A percentile compares a stretch with the other conserved stretches of the same genome.
Conservation (phyloP, 2,329 filamentous ascomycete genomes). For the Hortaea sp. region DNA sequence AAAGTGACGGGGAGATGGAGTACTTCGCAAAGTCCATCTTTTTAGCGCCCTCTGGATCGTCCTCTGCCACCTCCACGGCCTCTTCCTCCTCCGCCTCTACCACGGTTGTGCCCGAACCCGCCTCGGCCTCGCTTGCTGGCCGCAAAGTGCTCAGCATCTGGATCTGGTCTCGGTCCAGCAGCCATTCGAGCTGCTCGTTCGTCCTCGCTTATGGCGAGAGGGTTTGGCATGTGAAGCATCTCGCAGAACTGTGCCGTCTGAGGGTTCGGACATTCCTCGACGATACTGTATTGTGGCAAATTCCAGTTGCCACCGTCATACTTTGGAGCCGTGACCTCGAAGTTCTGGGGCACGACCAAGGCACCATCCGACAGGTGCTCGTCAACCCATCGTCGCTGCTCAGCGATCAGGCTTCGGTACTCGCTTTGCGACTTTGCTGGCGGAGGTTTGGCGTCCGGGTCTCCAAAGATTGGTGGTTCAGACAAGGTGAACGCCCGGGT, state of each 20-base stretch:
- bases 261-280: constrained; percentile 69
- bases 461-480: constrained; percentile 50
- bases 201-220: constrained; percentile 62
- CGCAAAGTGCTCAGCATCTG: constrained; percentile 12
- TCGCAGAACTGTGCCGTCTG: constrained; percentile 78
- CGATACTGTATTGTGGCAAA: constrained; percentile 17
- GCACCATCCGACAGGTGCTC: constrained; percentile 48
- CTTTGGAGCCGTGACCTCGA: constrained; percentile 62
- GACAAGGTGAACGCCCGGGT: constrained; percentile 66
- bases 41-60: constrained; percentile 1
- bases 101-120: constrained; percentile 12
- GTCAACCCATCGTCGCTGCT: constrained; percentile 69
- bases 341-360: constrained; percentile 67
- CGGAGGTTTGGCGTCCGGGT: constrained; percentile 44
- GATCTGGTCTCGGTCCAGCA: constrained; percentile 45
- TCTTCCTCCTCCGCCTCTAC: constrained; percentile 9
- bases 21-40: background rate
- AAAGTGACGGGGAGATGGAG: too few relatives aligned
- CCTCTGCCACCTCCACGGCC: constrained; percentile 6
- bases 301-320: constrained; percentile 39
- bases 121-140: constrained; percentile 3
- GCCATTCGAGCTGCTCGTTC: constrained; percentile 52
- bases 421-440: constrained; percentile 43
- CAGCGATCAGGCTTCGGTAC: constrained; percentile 49
- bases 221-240: constrained; percentile 65